These are phyloP conservation scores for Lachnum nothofagi DNA, from an alignment of 2,329 filamentous ascomycete genomes.

Conservation along the genomic window DNA sequence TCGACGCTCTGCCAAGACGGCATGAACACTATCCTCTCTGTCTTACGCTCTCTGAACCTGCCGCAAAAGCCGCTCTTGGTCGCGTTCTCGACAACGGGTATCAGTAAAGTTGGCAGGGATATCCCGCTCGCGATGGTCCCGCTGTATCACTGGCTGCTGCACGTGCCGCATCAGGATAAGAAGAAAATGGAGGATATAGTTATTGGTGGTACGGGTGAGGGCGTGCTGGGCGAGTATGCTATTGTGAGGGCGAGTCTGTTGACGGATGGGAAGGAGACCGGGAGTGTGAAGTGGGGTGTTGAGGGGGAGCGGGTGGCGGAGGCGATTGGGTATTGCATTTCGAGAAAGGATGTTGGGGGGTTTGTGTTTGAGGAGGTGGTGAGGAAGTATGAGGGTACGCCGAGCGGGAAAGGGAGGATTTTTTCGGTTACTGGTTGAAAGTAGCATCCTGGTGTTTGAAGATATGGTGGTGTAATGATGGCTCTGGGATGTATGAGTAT, in stretches of 20 bases:
- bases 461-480: too few relatives aligned
- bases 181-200: conserved; percentile 41
- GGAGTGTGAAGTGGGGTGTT: conserved; percentile 23
- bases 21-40: conserved; percentile 39
- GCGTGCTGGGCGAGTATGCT: conserved; percentile 12
- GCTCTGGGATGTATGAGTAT: too few relatives aligned
- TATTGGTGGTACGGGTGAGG: conserved; percentile 18
- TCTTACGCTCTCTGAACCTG: conserved; percentile 17
- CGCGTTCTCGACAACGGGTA: conserved; percentile 41
- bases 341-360: conserved; percentile 33
- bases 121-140: conserved; percentile 40
- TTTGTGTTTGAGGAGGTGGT: conserved; percentile 32
- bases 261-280: conserved; percentile 27
- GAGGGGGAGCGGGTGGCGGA: conserved; percentile 17
- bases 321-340: conserved; percentile 35
- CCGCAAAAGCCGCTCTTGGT: conserved; percentile 34
- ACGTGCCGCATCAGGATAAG: conserved; percentile 45
- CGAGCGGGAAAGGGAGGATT: neutral
- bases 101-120: conserved; percentile 37
- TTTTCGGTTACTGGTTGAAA: neutral
- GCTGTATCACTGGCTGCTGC: conserved; percentile 40
- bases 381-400: conserved; percentile 2
- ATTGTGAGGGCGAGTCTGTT: conserved; percentile 30
- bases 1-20: conserved; percentile 44
- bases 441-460: too few relatives aligned